Conservation (phyloP, 2,329 filamentous ascomycete genomes). For the Arachnomyces sp. region DNA sequence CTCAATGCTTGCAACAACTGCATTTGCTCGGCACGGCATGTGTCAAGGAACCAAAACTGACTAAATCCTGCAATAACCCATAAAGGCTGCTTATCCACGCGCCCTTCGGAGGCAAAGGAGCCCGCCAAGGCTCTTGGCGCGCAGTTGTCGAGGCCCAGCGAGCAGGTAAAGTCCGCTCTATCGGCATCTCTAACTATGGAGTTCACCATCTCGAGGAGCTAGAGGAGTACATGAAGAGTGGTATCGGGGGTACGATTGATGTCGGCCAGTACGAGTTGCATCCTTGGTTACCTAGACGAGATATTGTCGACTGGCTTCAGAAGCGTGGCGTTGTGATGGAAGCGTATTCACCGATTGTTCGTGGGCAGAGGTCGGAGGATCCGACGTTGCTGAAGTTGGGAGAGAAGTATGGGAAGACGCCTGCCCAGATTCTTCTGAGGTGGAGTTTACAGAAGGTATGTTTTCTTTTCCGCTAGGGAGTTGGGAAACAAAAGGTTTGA, state of each 20-base stretch:
- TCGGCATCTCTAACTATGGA: slow-evolving; percentile 34
- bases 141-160: slow-evolving; percentile 33
- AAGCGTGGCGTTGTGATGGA: slow-evolving; percentile 55
- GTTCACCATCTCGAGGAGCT: slow-evolving; percentile 34
- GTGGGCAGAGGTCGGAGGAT: slow-evolving; percentile 43
- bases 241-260: slow-evolving; percentile 57
- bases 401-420: slow-evolving; percentile 50
- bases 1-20: too few relatives aligned
- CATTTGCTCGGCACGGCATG: not conserved
- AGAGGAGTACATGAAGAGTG: slow-evolving; percentile 31
- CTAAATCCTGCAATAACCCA: not conserved
- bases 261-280: slow-evolving; percentile 88
- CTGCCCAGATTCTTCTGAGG: slow-evolving; percentile 50
- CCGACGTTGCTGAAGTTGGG: slow-evolving; percentile 42
- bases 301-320: slow-evolving; percentile 70
- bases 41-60: not conserved
- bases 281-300: slow-evolving; percentile 72
- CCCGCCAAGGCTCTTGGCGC: slow-evolving; percentile 31
- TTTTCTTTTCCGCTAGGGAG: not conserved
- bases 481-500: not conserved
- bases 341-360: slow-evolving; percentile 42
- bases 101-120: slow-evolving; percentile 30
- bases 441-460: slow-evolving; percentile 53
- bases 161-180: slow-evolving; percentile 30
- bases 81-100: slow-evolving; percentile 32